A percentile compares a stretch with the other conserved stretches of the same genome.
Conservation (phyloP, 805 yeast genomes). For the Wickerhamiella alocasiicola region DNA sequence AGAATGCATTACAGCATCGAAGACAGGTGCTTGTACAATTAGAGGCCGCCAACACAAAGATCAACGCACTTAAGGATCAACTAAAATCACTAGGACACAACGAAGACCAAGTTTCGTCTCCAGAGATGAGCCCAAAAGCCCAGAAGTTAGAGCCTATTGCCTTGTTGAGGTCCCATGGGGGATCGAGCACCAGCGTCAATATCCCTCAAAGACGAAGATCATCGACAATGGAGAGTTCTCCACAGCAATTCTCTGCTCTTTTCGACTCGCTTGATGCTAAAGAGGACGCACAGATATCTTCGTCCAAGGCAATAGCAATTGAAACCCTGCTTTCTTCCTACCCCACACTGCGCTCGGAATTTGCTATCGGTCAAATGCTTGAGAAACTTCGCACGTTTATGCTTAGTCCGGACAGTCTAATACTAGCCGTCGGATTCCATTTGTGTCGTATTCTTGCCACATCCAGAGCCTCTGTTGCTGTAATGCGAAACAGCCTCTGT, state of each 20-base stretch:
- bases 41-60: slow-evolving; percentile 17
- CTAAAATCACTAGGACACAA: slow-evolving; percentile 38
- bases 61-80: slow-evolving; percentile 14
- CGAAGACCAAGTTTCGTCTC: slow-evolving; percentile 10
- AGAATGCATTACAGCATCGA: slow-evolving; percentile 12
- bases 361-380: slow-evolving; percentile 24
- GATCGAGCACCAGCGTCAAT: not conserved
- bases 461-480: slow-evolving; percentile 40
- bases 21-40: slow-evolving; percentile 17
- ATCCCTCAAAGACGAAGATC: not conserved
- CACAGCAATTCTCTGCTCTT: slow-evolving; percentile 3
- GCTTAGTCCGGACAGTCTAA: slow-evolving; percentile 43
- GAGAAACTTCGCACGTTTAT: slow-evolving; percentile 47
- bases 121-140: slow-evolving; percentile 5
- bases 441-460: slow-evolving; percentile 53
- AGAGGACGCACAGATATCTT: slow-evolving; percentile 5
- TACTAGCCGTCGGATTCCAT: slow-evolving; percentile 65
- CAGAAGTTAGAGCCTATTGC: not conserved
- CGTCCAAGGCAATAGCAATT: slow-evolving; percentile 8
- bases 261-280: slow-evolving; percentile 9
- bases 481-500: slow-evolving; percentile 37
- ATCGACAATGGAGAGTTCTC: not conserved
- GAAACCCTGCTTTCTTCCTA: slow-evolving; percentile 13
- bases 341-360: slow-evolving; percentile 15
- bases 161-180: not conserved